Percentiles rank a stretch among this genome's conserved stretches.
These are phyloP conservation scores for Secale cereale DNA, from an alignment of 176 grass and related monocot genomes.

Conservation along the genomic window DNA sequence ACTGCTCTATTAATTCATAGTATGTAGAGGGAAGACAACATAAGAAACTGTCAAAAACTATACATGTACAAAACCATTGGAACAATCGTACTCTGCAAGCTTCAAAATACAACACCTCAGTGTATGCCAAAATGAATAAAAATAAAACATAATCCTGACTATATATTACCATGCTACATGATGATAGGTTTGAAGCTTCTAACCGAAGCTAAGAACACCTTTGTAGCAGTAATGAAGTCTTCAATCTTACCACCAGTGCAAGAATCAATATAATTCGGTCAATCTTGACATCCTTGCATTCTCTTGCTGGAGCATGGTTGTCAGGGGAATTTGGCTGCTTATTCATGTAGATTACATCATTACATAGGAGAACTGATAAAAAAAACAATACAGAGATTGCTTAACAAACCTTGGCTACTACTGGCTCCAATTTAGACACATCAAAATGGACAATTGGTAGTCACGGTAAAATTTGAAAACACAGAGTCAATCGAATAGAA, in stretches of 20 bases:
- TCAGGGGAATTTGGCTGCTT: conserved; percentile 94
- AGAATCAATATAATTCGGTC: conserved; percentile 96
- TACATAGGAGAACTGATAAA: conserved; percentile 2
- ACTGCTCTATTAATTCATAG: neutral
- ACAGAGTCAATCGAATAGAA: too few relatives aligned
- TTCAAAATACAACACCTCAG: neutral
- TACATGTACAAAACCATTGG: neutral
- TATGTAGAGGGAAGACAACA: neutral
- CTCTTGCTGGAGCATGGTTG: conserved; percentile 86
- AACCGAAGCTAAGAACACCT: conserved; percentile 87
- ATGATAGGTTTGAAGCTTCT: conserved; percentile 33
- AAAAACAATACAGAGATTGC: too few relatives aligned
- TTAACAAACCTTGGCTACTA: too few relatives aligned
- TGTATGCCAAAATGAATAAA: neutral
- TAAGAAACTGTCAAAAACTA: neutral
- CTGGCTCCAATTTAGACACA: too few relatives aligned
- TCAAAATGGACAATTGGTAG: too few relatives aligned
- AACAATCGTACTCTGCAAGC: neutral
- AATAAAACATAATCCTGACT: neutral
- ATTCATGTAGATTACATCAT: neutral
- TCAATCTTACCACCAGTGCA: conserved; percentile 95
- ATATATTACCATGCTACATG: neutral
- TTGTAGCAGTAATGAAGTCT: conserved; percentile 86
- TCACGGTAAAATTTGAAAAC: too few relatives aligned
- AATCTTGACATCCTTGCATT: conserved; percentile 95